A percentile compares a stretch with the other conserved stretches of the same genome.
phyloP scores from a whole-genome alignment of 2,329 filamentous ascomycete species.

The Orbilia blumenaviensis region DNA sequence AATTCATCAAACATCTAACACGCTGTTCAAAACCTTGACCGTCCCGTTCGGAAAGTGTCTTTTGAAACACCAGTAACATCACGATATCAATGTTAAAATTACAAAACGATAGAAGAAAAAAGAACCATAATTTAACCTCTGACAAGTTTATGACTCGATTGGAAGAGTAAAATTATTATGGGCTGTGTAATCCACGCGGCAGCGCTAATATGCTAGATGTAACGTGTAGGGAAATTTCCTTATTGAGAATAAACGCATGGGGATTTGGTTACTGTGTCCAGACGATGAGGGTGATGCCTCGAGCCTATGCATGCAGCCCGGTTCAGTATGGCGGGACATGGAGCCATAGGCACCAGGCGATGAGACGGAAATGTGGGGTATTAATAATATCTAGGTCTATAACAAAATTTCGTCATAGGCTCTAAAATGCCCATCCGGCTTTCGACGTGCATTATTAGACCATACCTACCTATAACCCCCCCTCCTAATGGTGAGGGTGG shows the following conservation, averaged over 20 bases:
- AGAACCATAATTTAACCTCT: too few species aligned
- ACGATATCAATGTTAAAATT: slow-evolving; percentile 19
- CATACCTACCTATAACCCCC: too few species aligned
- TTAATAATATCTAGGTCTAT: too few species aligned
- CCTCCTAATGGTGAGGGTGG: too few species aligned
- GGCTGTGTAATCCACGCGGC: slow-evolving; percentile 11
- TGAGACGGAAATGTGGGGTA: not conserved
- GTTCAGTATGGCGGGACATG: not conserved
- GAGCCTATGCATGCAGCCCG: not conserved
- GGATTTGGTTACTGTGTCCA: slow-evolving; percentile 11
- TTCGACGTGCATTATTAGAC: too few species aligned
- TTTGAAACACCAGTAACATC: not conserved
- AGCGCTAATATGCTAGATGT: slow-evolving; percentile 1
- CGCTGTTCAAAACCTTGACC: slow-evolving; percentile 8
- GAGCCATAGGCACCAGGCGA: not conserved
- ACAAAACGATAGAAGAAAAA: too few species aligned
- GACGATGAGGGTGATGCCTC: not conserved
- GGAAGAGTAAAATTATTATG: not conserved
- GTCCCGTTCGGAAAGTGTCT: too few species aligned
- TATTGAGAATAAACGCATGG: not conserved
- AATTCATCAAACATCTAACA: not conserved
- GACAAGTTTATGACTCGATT: not conserved
- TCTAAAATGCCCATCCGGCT: not conserved
- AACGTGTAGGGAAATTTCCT: not conserved
- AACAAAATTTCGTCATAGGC: not conserved